Conservation (phyloP, 139 green algal species). For the Zygnema cylindricum region DNA sequence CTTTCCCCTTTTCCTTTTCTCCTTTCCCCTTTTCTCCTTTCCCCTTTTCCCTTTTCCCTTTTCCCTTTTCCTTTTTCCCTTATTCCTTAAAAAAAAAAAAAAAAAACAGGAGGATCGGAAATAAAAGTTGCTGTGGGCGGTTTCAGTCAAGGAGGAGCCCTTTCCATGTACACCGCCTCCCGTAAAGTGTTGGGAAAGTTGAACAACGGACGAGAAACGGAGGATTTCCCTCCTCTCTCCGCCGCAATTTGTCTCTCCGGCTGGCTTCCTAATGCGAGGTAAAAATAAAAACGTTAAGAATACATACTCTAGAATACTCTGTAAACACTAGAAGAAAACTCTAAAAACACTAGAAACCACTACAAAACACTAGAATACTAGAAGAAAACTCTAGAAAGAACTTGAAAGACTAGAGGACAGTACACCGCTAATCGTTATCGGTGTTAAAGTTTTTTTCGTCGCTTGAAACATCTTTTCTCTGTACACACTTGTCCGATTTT, state of each 20-base stretch:
- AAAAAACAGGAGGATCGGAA: neutral
- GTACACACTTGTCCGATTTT: too few species aligned
- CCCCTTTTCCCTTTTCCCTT: too few species aligned
- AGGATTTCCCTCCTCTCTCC: neutral
- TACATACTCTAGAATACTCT: constrained; percentile 32
- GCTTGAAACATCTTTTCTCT: too few species aligned
- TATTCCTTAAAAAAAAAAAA: too few species aligned
- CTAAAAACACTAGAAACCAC: neutral
- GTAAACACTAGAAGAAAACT: neutral
- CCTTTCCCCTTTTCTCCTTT: too few species aligned
- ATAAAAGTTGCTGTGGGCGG: constrained; percentile 44
- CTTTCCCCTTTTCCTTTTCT: too few species aligned
- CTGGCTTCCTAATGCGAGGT: constrained; percentile 45
- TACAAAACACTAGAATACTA: constrained; percentile 1
- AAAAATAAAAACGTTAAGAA: too few species aligned
- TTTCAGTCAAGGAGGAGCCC: constrained; percentile 51
- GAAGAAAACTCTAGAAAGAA: too few species aligned
- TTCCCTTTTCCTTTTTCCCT: too few species aligned
- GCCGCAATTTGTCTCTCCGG: constrained; percentile 28
- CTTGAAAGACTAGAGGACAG: constrained; percentile 1
- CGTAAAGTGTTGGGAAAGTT: constrained; percentile 34
- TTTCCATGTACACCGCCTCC: constrained; percentile 43
- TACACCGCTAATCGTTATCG: too few species aligned
- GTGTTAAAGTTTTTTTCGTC: too few species aligned
- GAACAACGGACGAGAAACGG: constrained; percentile 5